Evolutionary conservation across 2,329 filamentous ascomycete species (phyloP).

Genomic region (Phaeosphaeriaceae sp.): DNA sequence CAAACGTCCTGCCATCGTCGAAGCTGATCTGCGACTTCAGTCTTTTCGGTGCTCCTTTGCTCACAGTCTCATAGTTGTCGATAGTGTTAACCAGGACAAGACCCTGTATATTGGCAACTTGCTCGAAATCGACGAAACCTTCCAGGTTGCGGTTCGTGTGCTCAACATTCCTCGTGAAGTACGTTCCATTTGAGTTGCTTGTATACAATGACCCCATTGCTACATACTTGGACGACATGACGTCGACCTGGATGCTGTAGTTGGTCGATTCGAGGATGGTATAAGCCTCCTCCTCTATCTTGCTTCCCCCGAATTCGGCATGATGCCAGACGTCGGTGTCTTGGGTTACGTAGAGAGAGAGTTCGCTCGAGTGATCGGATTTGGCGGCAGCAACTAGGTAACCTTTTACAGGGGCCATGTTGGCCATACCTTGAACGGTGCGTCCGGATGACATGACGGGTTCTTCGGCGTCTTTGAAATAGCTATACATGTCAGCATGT

Average conservation of each 20-base stretch:
- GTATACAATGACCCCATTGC: constrained; percentile 90
- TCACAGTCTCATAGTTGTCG: constrained; percentile 80
- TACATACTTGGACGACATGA: constrained; percentile 71
- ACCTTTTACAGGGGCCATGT: constrained; percentile 82
- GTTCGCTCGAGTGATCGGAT: constrained; percentile 81
- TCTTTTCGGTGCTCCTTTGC: constrained; percentile 65
- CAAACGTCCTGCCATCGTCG: constrained; percentile 89
- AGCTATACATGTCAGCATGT: constrained; percentile 51
- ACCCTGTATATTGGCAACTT: constrained; percentile 88
- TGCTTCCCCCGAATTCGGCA: constrained; percentile 86
- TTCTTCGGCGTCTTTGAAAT: constrained; percentile 73
- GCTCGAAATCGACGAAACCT: constrained; percentile 92
- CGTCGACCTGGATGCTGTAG: constrained; percentile 96
- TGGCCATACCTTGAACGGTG: constrained; percentile 79
- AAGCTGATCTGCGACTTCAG: constrained; percentile 86
- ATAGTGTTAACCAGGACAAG: constrained; percentile 91
- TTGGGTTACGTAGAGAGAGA: constrained; percentile 87
- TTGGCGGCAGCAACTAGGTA: constrained; percentile 84
- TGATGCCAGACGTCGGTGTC: constrained; percentile 88
- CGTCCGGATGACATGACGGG: constrained; percentile 76
- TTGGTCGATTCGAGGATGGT: constrained; percentile 95
- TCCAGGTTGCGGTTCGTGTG: constrained; percentile 83
- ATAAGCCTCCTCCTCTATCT: constrained; percentile 83
- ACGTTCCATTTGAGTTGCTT: constrained; percentile 96
- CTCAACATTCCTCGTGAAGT: constrained; percentile 89